Evolutionary conservation across 495 filamentous ascomycete genomes (phyloP).

Genomic region (Peziza echinospora): DNA sequence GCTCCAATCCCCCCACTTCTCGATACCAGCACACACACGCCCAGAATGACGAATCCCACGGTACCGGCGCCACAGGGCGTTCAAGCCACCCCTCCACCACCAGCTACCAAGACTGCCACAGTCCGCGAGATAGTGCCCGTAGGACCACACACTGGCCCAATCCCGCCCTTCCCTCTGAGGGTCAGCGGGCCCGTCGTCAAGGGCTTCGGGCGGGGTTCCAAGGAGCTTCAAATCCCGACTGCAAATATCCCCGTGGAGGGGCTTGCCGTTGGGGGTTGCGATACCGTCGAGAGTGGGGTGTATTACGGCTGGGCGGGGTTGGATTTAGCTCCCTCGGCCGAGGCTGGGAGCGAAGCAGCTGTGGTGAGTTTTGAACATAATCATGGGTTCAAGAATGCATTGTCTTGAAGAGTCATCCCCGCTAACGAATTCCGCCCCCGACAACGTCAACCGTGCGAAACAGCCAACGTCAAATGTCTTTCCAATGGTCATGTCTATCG

Average conservation of each 20-base stretch:
- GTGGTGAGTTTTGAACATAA: too few species aligned
- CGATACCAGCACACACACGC: too few species aligned
- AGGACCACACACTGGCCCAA: slow-evolving; percentile 23
- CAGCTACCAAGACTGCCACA: too few species aligned
- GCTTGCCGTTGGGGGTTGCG: slow-evolving; percentile 43
- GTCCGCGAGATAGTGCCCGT: not conserved
- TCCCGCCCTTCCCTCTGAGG: slow-evolving; percentile 55
- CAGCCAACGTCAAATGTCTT: slow-evolving; percentile 43
- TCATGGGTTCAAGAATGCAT: too few species aligned
- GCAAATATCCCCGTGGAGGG: slow-evolving; percentile 81
- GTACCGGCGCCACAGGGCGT: too few species aligned
- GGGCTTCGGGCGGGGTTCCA: slow-evolving; percentile 83
- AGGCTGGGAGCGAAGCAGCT: not conserved
- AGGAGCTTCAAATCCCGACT: slow-evolving; percentile 89
- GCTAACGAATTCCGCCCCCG: too few species aligned
- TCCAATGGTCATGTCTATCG: slow-evolving; percentile 83
- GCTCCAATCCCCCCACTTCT: too few species aligned
- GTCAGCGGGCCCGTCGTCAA: slow-evolving; percentile 69
- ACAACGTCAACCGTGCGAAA: too few species aligned
- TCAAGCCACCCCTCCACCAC: too few species aligned
- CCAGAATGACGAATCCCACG: too few species aligned
- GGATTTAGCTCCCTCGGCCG: slow-evolving; percentile 22
- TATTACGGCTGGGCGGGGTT: slow-evolving; percentile 80
- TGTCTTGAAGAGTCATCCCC: too few species aligned
- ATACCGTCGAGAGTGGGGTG: slow-evolving; percentile 49